A percentile compares a stretch with the other conserved stretches of the same genome.
These are phyloP conservation scores for Daldinia childiae DNA, from an alignment of 495 filamentous ascomycete species.

Conservation along the genomic window DNA sequence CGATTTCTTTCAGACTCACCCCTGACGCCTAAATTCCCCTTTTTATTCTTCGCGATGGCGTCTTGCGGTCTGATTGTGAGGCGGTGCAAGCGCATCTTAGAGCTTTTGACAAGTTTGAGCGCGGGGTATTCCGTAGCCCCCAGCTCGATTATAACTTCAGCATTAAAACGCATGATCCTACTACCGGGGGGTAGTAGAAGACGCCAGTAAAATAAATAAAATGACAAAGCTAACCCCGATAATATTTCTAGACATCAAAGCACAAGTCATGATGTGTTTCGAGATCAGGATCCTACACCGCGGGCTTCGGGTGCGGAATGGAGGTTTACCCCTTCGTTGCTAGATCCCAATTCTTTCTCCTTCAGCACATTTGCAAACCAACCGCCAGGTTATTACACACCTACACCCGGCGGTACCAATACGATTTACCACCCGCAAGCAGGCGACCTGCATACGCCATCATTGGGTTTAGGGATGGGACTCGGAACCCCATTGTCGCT, in stretches of 20 bases:
- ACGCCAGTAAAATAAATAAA: neutral
- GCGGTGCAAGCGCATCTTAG: conserved; percentile 41
- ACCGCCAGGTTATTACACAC: conserved; percentile 84
- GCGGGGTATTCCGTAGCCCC: conserved; percentile 41
- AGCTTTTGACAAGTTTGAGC: conserved; percentile 23
- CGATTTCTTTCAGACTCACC: conserved; percentile 25
- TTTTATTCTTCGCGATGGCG: conserved; percentile 22
- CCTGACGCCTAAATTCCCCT: neutral
- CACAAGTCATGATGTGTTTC: conserved; percentile 62
- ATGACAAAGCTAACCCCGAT: conserved; percentile 21
- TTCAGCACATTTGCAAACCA: conserved; percentile 83
- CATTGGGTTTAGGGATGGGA: conserved; percentile 66
- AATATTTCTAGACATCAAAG: conserved; percentile 48
- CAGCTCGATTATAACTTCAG: conserved; percentile 28
- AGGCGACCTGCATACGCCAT: conserved; percentile 90
- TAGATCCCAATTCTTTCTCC: conserved; percentile 84
- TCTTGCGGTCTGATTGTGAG: conserved; percentile 26
- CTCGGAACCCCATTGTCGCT: conserved; percentile 88
- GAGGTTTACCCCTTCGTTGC: conserved; percentile 84
- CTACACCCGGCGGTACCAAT: conserved; percentile 85
- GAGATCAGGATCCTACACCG: conserved; percentile 83
- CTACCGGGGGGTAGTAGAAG: conserved; percentile 6
- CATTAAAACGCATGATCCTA: conserved; percentile 21
- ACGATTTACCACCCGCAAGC: conserved; percentile 83
- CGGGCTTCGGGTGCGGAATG: conserved; percentile 78